Percentiles rank a stretch among this genome's conserved stretches.
Evolutionary conservation across 2,329 filamentous ascomycete genomes (phyloP).

Genomic region (Aspergillus alliaceus): DNA sequence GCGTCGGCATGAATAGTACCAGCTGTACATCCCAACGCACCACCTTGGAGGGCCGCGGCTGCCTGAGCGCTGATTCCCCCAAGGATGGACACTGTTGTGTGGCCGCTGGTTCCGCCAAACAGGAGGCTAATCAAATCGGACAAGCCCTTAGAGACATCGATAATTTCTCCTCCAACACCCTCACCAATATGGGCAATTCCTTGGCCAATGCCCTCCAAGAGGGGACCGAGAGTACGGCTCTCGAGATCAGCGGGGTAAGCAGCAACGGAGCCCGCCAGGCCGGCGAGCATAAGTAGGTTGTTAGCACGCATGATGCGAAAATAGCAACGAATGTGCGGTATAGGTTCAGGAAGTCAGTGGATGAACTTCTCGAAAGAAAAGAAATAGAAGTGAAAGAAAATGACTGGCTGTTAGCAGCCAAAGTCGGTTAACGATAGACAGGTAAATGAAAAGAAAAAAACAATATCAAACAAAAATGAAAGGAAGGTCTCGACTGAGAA

Average conservation of each 20-base stretch:
- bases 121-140: conserved; percentile 22
- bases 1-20: conserved; percentile 26
- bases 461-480: conserved; percentile 21
- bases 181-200: background rate
- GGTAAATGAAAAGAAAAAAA: conserved; percentile 17
- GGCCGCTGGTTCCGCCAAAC: conserved; percentile 19
- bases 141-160: conserved; percentile 21
- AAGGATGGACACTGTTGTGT: conserved; percentile 22
- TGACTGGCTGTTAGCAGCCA: conserved; percentile 21
- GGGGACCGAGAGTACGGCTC: conserved; percentile 25
- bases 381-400: conserved; percentile 14
- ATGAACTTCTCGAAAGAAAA: conserved; percentile 19
- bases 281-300: conserved; percentile 33
- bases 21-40: conserved; percentile 36
- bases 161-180: background rate
- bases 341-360: conserved; percentile 10
- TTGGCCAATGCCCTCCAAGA: background rate
- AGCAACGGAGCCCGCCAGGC: conserved; percentile 32
- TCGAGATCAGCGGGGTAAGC: conserved; percentile 33
- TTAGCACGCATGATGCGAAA: conserved; percentile 24
- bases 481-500: conserved; percentile 15
- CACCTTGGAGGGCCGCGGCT: conserved; percentile 37
- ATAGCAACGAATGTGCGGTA: conserved; percentile 21
- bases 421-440: conserved; percentile 35
- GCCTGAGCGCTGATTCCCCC: conserved; percentile 31